Evolutionary conservation across 495 filamentous ascomycete species (phyloP), one percentile per base, ranked within the genome.

Genomic region (Penicillium herquei): DNA sequence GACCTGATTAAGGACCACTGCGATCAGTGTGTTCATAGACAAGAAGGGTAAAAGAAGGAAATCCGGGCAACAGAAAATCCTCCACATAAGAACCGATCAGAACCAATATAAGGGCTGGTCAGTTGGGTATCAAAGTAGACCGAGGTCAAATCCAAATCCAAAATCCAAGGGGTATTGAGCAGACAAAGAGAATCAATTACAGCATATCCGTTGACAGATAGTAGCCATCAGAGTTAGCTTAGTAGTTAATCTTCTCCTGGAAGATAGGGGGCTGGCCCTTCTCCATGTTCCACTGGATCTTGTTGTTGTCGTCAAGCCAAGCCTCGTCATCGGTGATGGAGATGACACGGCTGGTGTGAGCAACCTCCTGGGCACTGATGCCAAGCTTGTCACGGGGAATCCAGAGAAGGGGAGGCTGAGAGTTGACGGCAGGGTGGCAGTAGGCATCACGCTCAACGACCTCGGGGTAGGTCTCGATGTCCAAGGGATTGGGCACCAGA

Each of bases 281-380:
- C 63, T 90, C 85, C 37, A 78, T 70, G 60, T 90, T 84, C 91
- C 92, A 95, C 35, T 81, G 70, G 57, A 96, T 70, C 58, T 85
- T 87, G 52, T 87, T 87, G 68, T 95, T 89, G 67, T 90, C 89
- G 64, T 91, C 85, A 45, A 97, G 73, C 57, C 78, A 84, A 35
- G 91, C 88, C 18, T 87, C 90, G 64, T 95, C 87, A 70, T 97
- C 91, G 0, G 88, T 91, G 58, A 91, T 92, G 4, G 83, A 80
- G 45, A 96, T 87, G 39, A 89, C 85, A 55, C 80, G 81, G 59
- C 76, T 73, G 13, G 86, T 89, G 63, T 92, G 87, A 14, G 74
- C 74, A 44, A 92, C 75, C 76, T 96, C 92, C 71, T 92, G 86
- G 68, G 78, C 79, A 40, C 84, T 88, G 39, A 96, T 79, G 46